Evolutionary conservation across 2,329 filamentous ascomycete species (phyloP), one percentile per base, ranked within the genome.

Genomic region (Sphaerulina musiva): DNA sequence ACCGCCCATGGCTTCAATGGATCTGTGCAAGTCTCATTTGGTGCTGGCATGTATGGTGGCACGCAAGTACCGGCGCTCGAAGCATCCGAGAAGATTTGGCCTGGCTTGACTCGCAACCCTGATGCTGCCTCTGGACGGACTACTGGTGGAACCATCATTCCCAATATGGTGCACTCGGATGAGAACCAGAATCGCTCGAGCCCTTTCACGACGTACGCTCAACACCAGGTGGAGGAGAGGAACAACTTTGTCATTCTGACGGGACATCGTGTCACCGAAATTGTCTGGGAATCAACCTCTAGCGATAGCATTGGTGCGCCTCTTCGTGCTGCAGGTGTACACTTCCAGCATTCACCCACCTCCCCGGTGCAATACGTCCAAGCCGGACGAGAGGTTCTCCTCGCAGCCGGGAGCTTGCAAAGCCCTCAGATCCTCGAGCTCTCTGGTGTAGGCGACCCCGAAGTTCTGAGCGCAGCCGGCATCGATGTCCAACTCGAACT

Each of bases 401-500:
- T 86, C 2, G 77, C 77, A 3, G 81, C 80, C 0, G 83, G 83
- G 0, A 77, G 74, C 32, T 69, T 79, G 36, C 75, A 77, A 63
- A 81, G 78, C 11, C 83, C 77, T 4, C 80, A 78, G 65, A 69
- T 82, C 10, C 75, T 80, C 17, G 82, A 86, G 57, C 71, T 84
- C 1, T 84, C 81, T 0, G 82, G 83, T 0, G 74, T 86, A 29
- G 83, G 83, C 2, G 32, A 45, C 48, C 53, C 48, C 41, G 49
- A 54, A 20, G 43, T 58, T 10, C 55, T 62, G 6, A 12, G 29
- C 12, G 54, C 53, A 10, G 58, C 58, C 11, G 59, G 59, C 12
- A 70, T 80, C 23, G 14, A 45, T 3, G 2, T 50, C n/a, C 46
- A 44, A 23, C 51, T 46, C 17, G 38, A 39, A 3, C 51, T 57